phyloP scores from a whole-genome alignment of 2,329 filamentous ascomycete species.

The Aspergillus proliferans region DNA sequence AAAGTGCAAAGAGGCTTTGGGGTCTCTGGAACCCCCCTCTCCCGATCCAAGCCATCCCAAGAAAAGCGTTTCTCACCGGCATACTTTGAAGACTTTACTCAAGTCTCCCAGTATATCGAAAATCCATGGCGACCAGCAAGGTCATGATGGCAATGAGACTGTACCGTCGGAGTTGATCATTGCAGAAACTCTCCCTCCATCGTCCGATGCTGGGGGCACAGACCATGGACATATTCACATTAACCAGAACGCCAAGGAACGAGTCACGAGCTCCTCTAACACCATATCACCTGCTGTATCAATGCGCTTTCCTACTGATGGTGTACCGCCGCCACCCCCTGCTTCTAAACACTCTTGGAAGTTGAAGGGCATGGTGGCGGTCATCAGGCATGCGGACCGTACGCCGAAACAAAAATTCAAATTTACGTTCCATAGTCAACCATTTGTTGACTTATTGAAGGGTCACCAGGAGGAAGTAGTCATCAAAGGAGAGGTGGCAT shows the following conservation, averaged over 20 bases:
- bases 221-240: slow-evolving; percentile 15
- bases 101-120: slow-evolving; percentile 61
- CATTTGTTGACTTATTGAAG: slow-evolving; percentile 89
- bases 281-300: slow-evolving; percentile 21
- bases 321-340: slow-evolving; percentile 45
- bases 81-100: slow-evolving; percentile 53
- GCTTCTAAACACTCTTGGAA: slow-evolving; percentile 93
- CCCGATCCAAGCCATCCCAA: slow-evolving; percentile 28
- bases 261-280: slow-evolving; percentile 15
- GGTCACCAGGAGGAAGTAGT: slow-evolving; percentile 95
- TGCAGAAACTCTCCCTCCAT: slow-evolving; percentile 28
- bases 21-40: slow-evolving; percentile 29
- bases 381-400: slow-evolving; percentile 91
- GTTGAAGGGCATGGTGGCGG: slow-evolving; percentile 92
- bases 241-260: slow-evolving; percentile 17
- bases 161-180: slow-evolving; percentile 41
- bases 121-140: slow-evolving; percentile 45
- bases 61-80: slow-evolving; percentile 41
- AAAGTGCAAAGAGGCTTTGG: slow-evolving; percentile 26
- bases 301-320: slow-evolving; percentile 19
- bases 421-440: slow-evolving; percentile 95
- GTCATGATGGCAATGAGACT: slow-evolving; percentile 34
- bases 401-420: slow-evolving; percentile 99
- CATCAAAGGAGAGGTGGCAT: slow-evolving; percentile 81
- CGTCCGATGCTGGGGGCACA: slow-evolving; percentile 25